Conservation (phyloP, 306 rosid species). For the Cucurbita argyrosperma region DNA sequence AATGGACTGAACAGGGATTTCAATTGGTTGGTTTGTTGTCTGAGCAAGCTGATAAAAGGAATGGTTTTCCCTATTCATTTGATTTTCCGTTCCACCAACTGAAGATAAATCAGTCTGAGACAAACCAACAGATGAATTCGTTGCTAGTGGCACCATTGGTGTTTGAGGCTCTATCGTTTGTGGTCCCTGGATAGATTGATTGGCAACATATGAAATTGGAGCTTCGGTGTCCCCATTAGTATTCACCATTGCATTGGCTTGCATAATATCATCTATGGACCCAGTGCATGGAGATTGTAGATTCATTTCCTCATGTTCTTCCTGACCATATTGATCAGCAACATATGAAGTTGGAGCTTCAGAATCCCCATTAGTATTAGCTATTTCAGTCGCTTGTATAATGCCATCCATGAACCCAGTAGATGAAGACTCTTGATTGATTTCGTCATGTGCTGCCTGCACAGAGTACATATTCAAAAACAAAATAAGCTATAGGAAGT, state of each 20-base stretch:
- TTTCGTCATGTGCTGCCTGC: conserved; percentile 17
- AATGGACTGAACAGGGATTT: conserved; percentile 2
- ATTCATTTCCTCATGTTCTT: conserved; percentile 12
- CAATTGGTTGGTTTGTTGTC: conserved; percentile 9
- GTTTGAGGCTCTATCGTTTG: conserved; percentile 16
- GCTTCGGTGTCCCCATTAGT: conserved; percentile 6
- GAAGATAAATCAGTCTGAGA: conserved; percentile 1
- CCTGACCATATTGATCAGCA: conserved; percentile 8
- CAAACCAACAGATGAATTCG: conserved; percentile 15
- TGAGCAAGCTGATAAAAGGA: conserved; percentile 9
- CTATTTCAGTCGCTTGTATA: conserved; percentile 12
- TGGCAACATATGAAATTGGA: conserved; percentile 1
- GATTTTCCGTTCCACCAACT: conserved; percentile 13
- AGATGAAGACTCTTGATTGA: conserved; percentile 1
- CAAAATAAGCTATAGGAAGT: background rate
- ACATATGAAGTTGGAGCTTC: conserved; percentile 3
- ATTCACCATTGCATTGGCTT: conserved; percentile 12
- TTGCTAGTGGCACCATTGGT: conserved; percentile 15
- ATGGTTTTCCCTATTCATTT: conserved; percentile 1
- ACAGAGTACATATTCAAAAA: background rate
- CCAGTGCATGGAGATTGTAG: conserved; percentile 3
- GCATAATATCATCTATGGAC: conserved; percentile 10
- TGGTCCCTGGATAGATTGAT: conserved; percentile 10
- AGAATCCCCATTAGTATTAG: conserved; percentile 7
- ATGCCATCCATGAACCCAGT: conserved; percentile 10